A percentile compares a stretch with the other conserved stretches of the same genome.
Evolutionary conservation across 768 basidiomycete species (phyloP).

Genomic region (Tricholoma furcatifolium): DNA sequence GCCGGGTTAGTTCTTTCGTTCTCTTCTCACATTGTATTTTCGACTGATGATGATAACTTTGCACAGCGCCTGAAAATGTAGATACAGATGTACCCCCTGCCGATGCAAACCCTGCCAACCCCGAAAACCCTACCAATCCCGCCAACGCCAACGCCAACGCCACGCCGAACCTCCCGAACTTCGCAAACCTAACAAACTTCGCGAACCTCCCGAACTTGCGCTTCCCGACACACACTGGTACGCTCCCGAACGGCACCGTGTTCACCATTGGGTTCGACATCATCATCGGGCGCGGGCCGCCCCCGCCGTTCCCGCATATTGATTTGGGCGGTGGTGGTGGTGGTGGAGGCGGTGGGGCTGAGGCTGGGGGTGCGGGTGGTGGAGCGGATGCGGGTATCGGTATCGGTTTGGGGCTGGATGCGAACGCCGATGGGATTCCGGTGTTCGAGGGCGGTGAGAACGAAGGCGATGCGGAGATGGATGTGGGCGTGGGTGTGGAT

Average conservation of each 20-base stretch:
- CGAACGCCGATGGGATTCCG: too few species aligned
- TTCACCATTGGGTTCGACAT: slow-evolving; percentile 9
- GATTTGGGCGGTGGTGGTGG: neutral
- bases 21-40: neutral
- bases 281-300: neutral
- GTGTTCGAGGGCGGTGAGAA: too few species aligned
- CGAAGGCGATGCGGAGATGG: too few species aligned
- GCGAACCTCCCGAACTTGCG: neutral
- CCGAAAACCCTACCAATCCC: neutral
- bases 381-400: too few species aligned
- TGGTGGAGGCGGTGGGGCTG: too few species aligned
- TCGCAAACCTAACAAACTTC: neutral
- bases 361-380: too few species aligned
- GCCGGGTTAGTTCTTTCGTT: neutral
- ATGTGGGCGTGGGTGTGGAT: too few species aligned
- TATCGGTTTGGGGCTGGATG: too few species aligned
- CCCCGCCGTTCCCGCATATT: neutral
- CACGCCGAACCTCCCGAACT: neutral
- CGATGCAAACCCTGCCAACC: neutral
- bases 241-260: neutral
- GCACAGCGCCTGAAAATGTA: too few species aligned
- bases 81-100: neutral
- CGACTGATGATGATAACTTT: too few species aligned
- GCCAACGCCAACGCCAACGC: neutral
- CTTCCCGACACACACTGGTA: too few species aligned